Conservation (phyloP, 371 early-diverging fungal species). For the Actinomucor elegans region DNA sequence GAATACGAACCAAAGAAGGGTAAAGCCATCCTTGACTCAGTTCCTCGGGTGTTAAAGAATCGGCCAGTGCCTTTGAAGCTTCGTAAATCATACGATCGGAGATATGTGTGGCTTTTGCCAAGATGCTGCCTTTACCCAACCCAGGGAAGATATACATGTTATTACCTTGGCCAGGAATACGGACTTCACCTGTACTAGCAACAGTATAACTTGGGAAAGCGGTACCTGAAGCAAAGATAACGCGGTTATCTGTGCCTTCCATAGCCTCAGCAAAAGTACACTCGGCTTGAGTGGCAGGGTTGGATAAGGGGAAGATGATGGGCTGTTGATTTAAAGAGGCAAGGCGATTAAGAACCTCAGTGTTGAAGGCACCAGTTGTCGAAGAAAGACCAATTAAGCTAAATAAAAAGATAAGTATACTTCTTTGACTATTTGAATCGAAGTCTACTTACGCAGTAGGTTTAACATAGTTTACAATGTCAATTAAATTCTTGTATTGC, state of each 20-base stretch:
- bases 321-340: constrained; percentile 75
- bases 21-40: constrained; percentile 66
- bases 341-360: constrained; percentile 63
- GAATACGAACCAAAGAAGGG: constrained; percentile 81
- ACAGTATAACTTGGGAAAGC: constrained; percentile 81
- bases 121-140: constrained; percentile 80
- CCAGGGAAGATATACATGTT: constrained; percentile 94
- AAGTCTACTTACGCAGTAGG: constrained; percentile 9
- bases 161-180: constrained; percentile 87
- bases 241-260: constrained; percentile 73
- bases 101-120: constrained; percentile 65
- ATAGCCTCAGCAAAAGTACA: constrained; percentile 91
- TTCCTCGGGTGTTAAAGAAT: constrained; percentile 72
- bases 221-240: constrained; percentile 96
- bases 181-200: constrained; percentile 55
- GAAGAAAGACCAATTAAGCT: constrained; percentile 84
- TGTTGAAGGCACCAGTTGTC: constrained; percentile 69
- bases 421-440: no score
- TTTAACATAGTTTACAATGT: constrained; percentile 71
- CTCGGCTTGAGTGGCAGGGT: constrained; percentile 86
- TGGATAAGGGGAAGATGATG: constrained; percentile 93
- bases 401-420: no score
- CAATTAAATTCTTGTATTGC: constrained; percentile 68
- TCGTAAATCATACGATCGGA: constrained; percentile 81
- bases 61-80: constrained; percentile 77